Evolutionary conservation across 108 stramenopile genomes (phyloP).

Genomic region (Fistulifera pelliculosa): DNA sequence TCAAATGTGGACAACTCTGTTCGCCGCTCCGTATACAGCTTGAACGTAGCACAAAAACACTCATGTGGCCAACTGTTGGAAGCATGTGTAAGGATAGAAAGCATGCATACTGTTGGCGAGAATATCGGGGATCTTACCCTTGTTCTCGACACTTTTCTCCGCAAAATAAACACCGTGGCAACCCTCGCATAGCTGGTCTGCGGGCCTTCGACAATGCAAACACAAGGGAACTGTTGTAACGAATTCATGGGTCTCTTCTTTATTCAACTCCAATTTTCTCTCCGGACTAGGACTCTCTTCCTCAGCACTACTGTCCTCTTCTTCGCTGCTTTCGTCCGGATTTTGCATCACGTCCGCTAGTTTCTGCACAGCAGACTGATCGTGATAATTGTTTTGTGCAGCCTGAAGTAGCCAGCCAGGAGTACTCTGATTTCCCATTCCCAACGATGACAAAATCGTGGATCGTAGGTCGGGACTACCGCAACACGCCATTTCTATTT

Average conservation of each 20-base stretch:
- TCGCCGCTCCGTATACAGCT: slow-evolving; percentile 45
- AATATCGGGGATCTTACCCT: no score
- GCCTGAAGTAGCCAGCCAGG: slow-evolving; percentile 62
- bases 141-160: slow-evolving; percentile 21
- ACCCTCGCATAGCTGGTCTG: slow-evolving; percentile 32
- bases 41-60: slow-evolving; percentile 74
- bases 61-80: slow-evolving; percentile 61
- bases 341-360: slow-evolving; percentile 46
- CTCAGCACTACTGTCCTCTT: slow-evolving; percentile 14
- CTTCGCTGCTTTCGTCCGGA: slow-evolving; percentile 10
- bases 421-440: background rate
- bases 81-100: no score
- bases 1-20: slow-evolving; percentile 46
- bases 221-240: slow-evolving; percentile 56
- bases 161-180: slow-evolving; percentile 77
- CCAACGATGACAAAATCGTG: slow-evolving; percentile 8
- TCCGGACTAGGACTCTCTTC: slow-evolving; percentile 11
- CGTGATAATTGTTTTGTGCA: slow-evolving; percentile 66
- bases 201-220: slow-evolving; percentile 65
- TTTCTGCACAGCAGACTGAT: slow-evolving; percentile 35
- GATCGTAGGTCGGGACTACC: slow-evolving; percentile 54
- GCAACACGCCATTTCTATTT: slow-evolving; percentile 21
- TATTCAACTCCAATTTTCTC: background rate
- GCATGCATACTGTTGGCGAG: no score
- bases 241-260: slow-evolving; percentile 8